These are phyloP conservation scores for Tylopilus intermedius DNA, from an alignment of 768 basidiomycete species.

Conservation along the genomic window DNA sequence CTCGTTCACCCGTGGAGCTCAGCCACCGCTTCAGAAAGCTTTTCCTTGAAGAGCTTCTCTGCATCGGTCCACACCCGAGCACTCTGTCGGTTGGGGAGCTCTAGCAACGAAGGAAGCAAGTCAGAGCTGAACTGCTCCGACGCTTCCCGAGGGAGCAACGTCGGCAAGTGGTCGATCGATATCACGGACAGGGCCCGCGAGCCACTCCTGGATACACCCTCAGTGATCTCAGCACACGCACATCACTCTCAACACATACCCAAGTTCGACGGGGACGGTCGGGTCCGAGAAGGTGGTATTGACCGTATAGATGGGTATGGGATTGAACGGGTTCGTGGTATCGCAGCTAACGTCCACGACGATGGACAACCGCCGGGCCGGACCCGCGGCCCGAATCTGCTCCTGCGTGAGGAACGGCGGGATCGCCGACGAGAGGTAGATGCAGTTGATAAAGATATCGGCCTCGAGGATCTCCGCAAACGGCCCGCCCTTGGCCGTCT, in stretches of 20 bases:
- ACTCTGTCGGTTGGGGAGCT: slow-evolving; percentile 61
- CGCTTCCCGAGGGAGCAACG: slow-evolving; percentile 89
- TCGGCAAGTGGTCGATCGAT: slow-evolving; percentile 96
- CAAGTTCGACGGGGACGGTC: slow-evolving; percentile 80
- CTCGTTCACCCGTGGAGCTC: slow-evolving; percentile 2
- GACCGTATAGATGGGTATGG: slow-evolving; percentile 89
- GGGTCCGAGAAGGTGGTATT: slow-evolving; percentile 94
- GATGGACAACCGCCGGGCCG: slow-evolving; percentile 61
- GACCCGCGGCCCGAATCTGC: slow-evolving; percentile 68
- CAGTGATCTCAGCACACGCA: slow-evolving; percentile 1
- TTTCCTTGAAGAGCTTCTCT: slow-evolving; percentile 73
- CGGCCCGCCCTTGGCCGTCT: slow-evolving; percentile 95
- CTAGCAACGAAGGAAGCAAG: slow-evolving; percentile 76
- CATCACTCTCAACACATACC: slow-evolving; percentile 43
- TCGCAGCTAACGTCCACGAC: slow-evolving; percentile 99
- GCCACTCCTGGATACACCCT: slow-evolving; percentile 39
- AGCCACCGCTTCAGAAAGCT: slow-evolving; percentile 48
- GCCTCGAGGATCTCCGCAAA: slow-evolving; percentile 94
- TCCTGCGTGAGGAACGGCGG: slow-evolving; percentile 77
- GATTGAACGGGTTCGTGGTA: slow-evolving; percentile 97
- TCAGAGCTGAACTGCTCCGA: slow-evolving; percentile 94
- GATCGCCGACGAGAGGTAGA: slow-evolving; percentile 85
- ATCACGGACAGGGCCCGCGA: slow-evolving; percentile 76
- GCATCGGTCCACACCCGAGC: slow-evolving; percentile 87
- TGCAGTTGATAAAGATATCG: slow-evolving; percentile 99